These are phyloP conservation scores for Malus domestica DNA, from an alignment of 306 rosid species.

Conservation along the genomic window ASM211411v1 NC_041803.1:3140501-3141000, in stretches of 20 bases:
- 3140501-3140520: background rate
- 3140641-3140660: too few species aligned
- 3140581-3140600: background rate
- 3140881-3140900: background rate
- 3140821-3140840: background rate
- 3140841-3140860: background rate
- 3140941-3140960: conserved; percentile 86
- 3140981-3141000: conserved; percentile 94
- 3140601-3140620: conserved; percentile 9
- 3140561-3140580: background rate
- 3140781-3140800: conserved; percentile 67
- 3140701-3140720: background rate
- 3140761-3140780: conserved; percentile 83
- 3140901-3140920: conserved; percentile 9
- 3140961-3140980: conserved; percentile 73
- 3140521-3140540: background rate
- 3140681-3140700: background rate
- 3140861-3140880: background rate
- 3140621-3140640: background rate
- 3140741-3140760: conserved; percentile 84
- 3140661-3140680: background rate
- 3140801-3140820: background rate
- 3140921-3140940: conserved; percentile 10
- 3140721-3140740: conserved; percentile 53
- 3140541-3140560: background rate